Base-by-base conservation (phyloP, 139 green algal genomes). In the Astrephomene gubernaculifera region DNA sequence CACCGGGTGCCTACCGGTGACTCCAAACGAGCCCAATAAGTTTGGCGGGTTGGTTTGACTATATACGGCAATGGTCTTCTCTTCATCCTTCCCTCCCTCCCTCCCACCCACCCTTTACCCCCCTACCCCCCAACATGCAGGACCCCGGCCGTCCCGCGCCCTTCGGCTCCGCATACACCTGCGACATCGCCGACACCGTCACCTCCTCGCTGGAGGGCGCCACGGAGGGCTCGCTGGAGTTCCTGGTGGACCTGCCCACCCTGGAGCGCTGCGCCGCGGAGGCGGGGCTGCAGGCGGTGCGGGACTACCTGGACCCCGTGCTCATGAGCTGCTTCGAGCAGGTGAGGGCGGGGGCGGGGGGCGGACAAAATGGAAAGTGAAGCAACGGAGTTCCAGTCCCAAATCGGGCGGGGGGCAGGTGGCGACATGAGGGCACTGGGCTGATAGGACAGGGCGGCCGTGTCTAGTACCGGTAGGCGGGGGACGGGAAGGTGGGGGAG, bases 111-210 rank as follows among this genome's bases (percentile, higher is more conserved):
- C 29, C 65, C 65, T 41, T 45, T 45, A 7, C 29, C 5, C 29
- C 65, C 33, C 65, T 25, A 25, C 65, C 33, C 24, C 35, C 17
- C n/a, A 19, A 29, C 36, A 8, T 44, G 5, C 19, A 63, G 22
- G 53, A 53, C 69, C 39, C 53, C 57, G 41, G 1, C n/a, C 41
- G 33, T 2, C 52, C 53, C 8, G 10, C 39, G 43, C 27, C n/a
- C 17, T 98, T 97, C 87, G 95, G 94, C 31, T 81, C 69, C 43
- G 81, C 87, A 19, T 98, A 95, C 92, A 95, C 81, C 45, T 96
- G 90, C 82, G 91, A 92, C 67, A 96, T 97, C 63, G 92, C 87
- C 24, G 93, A 97, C 91, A 97, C 95, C 0, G 95, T 98, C 8
- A 97, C 94, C 4, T 84, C 89, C 53, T 90, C 88, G 81, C 25